These are phyloP conservation scores for Epichloe sibirici DNA, from an alignment of 2,329 filamentous ascomycete species.

Conservation along the genomic window DNA sequence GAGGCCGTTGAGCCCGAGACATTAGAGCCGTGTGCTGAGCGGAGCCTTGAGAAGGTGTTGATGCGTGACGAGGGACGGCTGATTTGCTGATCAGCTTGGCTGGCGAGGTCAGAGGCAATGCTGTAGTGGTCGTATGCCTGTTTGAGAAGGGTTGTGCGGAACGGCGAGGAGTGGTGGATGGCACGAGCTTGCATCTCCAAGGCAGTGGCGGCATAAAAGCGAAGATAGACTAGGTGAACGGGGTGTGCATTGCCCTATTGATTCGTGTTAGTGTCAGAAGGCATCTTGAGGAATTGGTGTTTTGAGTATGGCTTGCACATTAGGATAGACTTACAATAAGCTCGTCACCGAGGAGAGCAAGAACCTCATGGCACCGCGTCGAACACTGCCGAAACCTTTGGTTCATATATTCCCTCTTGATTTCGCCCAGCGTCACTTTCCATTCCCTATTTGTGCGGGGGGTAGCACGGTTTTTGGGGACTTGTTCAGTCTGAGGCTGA, in stretches of 20 bases:
- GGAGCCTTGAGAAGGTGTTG: constrained; percentile 25
- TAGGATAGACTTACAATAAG: constrained; percentile 23
- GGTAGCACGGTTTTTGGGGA: not conserved
- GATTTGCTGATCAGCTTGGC: constrained; percentile 30
- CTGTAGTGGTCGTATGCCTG: constrained; percentile 41
- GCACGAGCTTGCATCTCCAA: constrained; percentile 43
- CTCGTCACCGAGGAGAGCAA: constrained; percentile 35
- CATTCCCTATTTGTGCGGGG: constrained; percentile 37
- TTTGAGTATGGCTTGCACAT: not conserved
- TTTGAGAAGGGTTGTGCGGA: constrained; percentile 35
- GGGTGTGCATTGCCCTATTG: constrained; percentile 32
- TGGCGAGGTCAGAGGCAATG: constrained; percentile 34
- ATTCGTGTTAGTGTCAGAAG: not conserved
- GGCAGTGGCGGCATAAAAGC: constrained; percentile 50
- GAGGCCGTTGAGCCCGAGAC: constrained; percentile 32
- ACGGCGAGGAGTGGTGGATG: constrained; percentile 31
- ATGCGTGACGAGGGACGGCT: constrained; percentile 27
- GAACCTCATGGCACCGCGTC: constrained; percentile 38
- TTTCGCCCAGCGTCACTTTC: constrained; percentile 36
- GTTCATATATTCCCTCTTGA: constrained; percentile 41
- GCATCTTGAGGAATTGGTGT: not conserved
- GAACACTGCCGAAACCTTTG: constrained; percentile 41
- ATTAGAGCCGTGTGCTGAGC: constrained; percentile 35
- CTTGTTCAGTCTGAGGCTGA: not conserved
- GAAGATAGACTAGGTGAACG: constrained; percentile 44